These are phyloP conservation scores for Kwoniella shivajii DNA, from an alignment of 1,284 basidiomycete species.

Conservation along the genomic window DNA sequence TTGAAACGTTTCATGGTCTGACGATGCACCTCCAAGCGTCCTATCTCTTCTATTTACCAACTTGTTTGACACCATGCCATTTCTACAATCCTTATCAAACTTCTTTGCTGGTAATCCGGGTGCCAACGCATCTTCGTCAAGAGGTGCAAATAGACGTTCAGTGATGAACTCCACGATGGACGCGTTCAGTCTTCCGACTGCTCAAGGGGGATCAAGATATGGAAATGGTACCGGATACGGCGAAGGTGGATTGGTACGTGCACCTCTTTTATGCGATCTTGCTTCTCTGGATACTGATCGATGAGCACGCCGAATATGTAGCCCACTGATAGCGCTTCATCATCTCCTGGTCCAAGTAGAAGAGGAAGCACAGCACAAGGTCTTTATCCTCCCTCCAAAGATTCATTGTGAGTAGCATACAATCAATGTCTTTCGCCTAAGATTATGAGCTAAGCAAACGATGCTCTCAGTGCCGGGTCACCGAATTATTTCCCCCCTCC, in stretches of 20 bases:
- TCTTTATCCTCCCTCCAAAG: constrained; percentile 27
- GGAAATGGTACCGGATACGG: constrained; percentile 9
- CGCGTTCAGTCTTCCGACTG: constrained; percentile 42
- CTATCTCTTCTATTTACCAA: not conserved
- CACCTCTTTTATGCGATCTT: too few relatives aligned
- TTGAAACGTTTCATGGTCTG: not conserved
- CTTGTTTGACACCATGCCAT: constrained; percentile 40
- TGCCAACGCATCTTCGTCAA: constrained; percentile 20
- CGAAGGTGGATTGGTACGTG: constrained; percentile 17
- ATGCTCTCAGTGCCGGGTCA: constrained; percentile 7
- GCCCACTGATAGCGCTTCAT: constrained; percentile 28
- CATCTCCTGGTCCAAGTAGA: constrained; percentile 42
- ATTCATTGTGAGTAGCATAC: constrained; percentile 27
- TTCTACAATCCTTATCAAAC: constrained; percentile 41
- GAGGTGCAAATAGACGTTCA: constrained; percentile 25
- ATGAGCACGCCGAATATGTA: too few relatives aligned
- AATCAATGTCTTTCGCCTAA: not conserved
- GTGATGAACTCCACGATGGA: constrained; percentile 42
- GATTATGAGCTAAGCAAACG: not conserved
- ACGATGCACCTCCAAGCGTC: not conserved
- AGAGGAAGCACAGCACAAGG: constrained; percentile 26
- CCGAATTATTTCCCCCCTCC: constrained; percentile 67
- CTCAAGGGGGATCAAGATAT: constrained; percentile 16
- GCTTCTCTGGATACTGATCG: too few relatives aligned
- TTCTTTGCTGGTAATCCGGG: constrained; percentile 28